Conservation (phyloP, 1,284 basidiomycete species). For the Heimioporus punctisporus region DNA sequence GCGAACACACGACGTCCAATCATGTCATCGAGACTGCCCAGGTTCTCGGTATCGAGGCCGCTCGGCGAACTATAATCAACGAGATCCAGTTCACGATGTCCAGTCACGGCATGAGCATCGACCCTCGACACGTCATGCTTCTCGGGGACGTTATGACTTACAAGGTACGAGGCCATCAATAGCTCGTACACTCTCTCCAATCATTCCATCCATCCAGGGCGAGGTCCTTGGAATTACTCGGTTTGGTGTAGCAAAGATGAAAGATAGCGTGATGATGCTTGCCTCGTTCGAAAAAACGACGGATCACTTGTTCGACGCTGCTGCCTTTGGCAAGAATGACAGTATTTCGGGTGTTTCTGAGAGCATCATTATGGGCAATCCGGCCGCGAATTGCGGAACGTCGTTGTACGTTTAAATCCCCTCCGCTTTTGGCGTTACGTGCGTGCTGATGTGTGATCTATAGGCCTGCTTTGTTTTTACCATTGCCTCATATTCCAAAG, state of each 20-base stretch:
- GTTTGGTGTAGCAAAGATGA: slow-evolving; percentile 99
- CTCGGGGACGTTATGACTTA: slow-evolving; percentile 99
- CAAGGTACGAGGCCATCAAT: slow-evolving; percentile 62
- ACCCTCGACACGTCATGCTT: slow-evolving; percentile 98
- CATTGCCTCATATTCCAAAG: slow-evolving; percentile 53
- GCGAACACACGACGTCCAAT: slow-evolving; percentile 93
- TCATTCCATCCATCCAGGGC: slow-evolving; percentile 53
- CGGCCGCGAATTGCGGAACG: slow-evolving; percentile 95
- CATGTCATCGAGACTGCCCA: slow-evolving; percentile 97
- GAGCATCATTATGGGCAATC: slow-evolving; percentile 99
- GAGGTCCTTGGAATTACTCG: slow-evolving; percentile 99
- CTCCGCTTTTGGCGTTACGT: not conserved
- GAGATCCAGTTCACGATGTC: slow-evolving; percentile 99
- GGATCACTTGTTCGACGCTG: slow-evolving; percentile 98
- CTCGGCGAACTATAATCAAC: slow-evolving; percentile 93
- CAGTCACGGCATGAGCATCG: slow-evolving; percentile 98
- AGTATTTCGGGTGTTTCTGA: slow-evolving; percentile 97
- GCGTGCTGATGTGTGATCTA: slow-evolving; percentile 8
- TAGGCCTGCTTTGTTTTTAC: slow-evolving; percentile 60
- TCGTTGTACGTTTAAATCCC: slow-evolving; percentile 69
- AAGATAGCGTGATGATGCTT: slow-evolving; percentile 99
- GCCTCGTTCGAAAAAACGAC: slow-evolving; percentile 99
- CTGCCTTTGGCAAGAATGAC: slow-evolving; percentile 96
- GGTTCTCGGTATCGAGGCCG: slow-evolving; percentile 98
- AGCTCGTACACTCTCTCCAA: not conserved